phyloP scores from a whole-genome alignment of 179 eudicot genomes.

The Sideroxylon spinosum region DNA sequence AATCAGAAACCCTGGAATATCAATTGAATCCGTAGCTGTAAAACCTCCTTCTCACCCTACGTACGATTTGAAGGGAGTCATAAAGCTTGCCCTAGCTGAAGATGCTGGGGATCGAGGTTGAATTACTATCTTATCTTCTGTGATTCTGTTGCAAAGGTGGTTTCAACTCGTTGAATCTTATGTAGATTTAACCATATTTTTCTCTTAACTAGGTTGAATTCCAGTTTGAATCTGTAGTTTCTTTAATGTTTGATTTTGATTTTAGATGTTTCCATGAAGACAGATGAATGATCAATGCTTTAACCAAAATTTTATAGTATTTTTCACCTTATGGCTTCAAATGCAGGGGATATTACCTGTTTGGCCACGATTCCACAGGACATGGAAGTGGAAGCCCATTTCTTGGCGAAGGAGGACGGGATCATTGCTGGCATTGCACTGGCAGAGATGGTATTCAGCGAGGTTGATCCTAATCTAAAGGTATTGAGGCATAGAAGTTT shows the following conservation, averaged over 20 bases:
- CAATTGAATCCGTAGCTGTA: conserved; percentile 28
- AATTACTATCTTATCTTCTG: conserved; percentile 14
- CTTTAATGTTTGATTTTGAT: neutral
- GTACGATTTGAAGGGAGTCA: conserved; percentile 79
- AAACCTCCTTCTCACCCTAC: conserved; percentile 86
- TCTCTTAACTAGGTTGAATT: neutral
- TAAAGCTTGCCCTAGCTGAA: conserved; percentile 84
- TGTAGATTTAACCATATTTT: neutral
- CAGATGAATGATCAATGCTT: neutral
- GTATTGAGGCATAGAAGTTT: conserved; percentile 30
- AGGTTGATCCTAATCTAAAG: conserved; percentile 86
- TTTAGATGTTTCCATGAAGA: neutral
- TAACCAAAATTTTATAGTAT: neutral
- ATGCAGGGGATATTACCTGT: conserved; percentile 84
- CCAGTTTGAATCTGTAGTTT: neutral
- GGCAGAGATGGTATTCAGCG: conserved; percentile 81
- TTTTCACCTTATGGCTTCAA: conserved; percentile 1
- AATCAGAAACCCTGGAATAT: conserved; percentile 13
- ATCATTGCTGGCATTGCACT: conserved; percentile 78
- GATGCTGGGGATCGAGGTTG: conserved; percentile 80
- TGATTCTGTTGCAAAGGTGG: neutral
- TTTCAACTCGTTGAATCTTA: neutral
- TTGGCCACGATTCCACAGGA: conserved; percentile 79
- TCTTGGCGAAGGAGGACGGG: conserved; percentile 92
- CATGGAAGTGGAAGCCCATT: conserved; percentile 91